Base-by-base conservation (phyloP, 495 filamentous ascomycete genomes). In the Penicillium maclennaniae region DNA sequence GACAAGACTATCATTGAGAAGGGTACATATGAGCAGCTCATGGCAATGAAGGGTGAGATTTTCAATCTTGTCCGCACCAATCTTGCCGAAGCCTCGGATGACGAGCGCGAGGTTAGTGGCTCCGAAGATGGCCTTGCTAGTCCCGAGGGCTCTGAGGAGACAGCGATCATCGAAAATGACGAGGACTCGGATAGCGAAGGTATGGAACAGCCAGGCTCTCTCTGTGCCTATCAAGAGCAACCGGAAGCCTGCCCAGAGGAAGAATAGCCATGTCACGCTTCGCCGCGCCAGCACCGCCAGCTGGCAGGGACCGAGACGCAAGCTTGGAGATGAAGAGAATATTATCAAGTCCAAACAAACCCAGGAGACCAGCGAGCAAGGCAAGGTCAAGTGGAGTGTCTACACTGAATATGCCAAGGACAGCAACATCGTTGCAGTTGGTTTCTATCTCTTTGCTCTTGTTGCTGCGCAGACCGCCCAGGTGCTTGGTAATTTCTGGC, bases 331-430 rank as follows among this genome's bases (percentile, higher is more conserved):
- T 66, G 88, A 96, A 63, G 93, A 96, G 61, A 87, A 83, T 38
- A 72, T 76, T 14, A 63, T 81, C 54, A 96, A 88, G 75, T 89
- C 86, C 51, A 89, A 83, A 60, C 91, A 96, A 68, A 83, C 79
- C 15, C 91, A 95, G 65, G 95, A 99, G 68, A 83, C 83, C 47
- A 82, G 81, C 0, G 88, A 97, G 66, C 90, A 97, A 67, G 95
- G 95, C 43, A 96, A 97, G 65, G 95, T 99, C 51, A 97, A 96
- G 69, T 97, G 95, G 91, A 80, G 84, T 59, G 89, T 95, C 2
- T 95, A 95, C 53, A 70, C 69, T 28, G 89, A 92, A 69, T 97
- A 97, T 62, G 92, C 92, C 31, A 96, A 92, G 70, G 89, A 89
- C 16, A 96, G 88, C 74, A 97, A 97, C 63, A 68, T 97, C 6